Evolutionary conservation across 805 yeast genomes (phyloP).

Genomic region (Lachancea kluyveri): DNA sequence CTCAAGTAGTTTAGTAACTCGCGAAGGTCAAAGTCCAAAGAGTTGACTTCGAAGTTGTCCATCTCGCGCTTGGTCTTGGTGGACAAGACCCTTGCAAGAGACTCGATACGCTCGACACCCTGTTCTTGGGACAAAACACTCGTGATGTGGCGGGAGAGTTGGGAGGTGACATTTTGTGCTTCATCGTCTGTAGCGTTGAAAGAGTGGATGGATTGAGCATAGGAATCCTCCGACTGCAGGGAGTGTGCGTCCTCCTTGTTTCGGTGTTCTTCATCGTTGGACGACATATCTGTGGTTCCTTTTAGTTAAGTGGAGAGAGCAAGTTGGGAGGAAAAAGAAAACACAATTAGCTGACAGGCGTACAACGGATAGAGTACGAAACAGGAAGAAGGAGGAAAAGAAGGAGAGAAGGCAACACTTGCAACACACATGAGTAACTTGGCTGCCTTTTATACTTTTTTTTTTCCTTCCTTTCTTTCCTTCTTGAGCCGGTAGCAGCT

Average conservation of each 20-base stretch:
- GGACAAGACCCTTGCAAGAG: constrained; percentile 45
- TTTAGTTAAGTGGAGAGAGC: no score
- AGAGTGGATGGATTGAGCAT: constrained; percentile 22
- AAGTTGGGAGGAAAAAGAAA: no score
- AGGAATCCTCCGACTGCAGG: constrained; percentile 12
- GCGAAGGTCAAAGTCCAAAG: constrained; percentile 42
- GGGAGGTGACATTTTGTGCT: constrained; percentile 20
- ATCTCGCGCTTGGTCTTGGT: constrained; percentile 42
- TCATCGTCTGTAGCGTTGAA: constrained; percentile 18
- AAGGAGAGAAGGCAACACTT: no score
- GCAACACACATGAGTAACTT: no score
- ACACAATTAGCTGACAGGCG: no score
- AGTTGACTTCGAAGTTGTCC: constrained; percentile 37
- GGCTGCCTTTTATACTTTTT: no score
- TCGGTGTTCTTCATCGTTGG: constrained; percentile 14
- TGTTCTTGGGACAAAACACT: constrained; percentile 30
- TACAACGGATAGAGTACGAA: no score
- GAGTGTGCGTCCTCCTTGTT: constrained; percentile 13
- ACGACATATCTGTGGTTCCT: no score
- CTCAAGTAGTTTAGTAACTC: constrained; percentile 37
- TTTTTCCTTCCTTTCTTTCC: no score
- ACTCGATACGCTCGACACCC: constrained; percentile 37
- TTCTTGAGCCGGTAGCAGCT: no score
- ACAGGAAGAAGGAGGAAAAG: no score
- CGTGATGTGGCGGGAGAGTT: constrained; percentile 27